Base-by-base conservation (phyloP, 2,329 filamentous ascomycete species). In the Cordyceps cateniannulata region DNA sequence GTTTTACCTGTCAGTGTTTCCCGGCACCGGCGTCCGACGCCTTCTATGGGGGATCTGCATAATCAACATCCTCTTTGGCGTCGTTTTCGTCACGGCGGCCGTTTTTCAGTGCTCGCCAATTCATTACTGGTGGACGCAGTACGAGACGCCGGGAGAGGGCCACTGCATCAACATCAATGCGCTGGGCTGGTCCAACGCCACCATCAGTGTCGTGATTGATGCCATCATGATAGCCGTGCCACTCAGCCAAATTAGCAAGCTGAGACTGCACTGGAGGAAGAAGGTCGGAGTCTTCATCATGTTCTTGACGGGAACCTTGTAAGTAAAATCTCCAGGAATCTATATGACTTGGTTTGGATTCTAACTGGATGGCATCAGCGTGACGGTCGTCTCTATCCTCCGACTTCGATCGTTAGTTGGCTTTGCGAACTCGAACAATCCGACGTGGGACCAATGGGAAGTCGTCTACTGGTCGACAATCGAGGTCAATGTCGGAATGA, bases 1-100 rank as follows among this genome's bases (percentile, higher is more conserved):
- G 65, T 83, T 85, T 68, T 85, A 83, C 65, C 70, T 82, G 5
- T 77, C 80, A 57, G 79, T 85, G 60, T 85, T 85, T 63, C 79
- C 79, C 0, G 66, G 69, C 0, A 62, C 57, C 0, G 61, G 52
- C 3, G 73, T 82, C 10, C 73, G 74, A 16, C 70, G 69, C 6
- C 51, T 79, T 14, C 70, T 82, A 6, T 76, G 73, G 70, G 72
- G 62, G n/a, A 79, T 78, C 0, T 65, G 81, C 40, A 64, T 65
- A 4, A 72, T 80, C 59, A 75, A 74, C 49, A 44, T 68, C 5
- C 9, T 75, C 1, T 79, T 74, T 57, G 77, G 78, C 2, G 3
- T 77, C 18, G 64, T 69, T 3, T 83, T 80, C 42, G 59, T 77
- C 20, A 62, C 81, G 3, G 67, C 75, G 12, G 75, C 72, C 16